Evolutionary conservation across 371 early-diverging fungal species (phyloP).

Genomic region (Rhizopus arrhizus): DNA sequence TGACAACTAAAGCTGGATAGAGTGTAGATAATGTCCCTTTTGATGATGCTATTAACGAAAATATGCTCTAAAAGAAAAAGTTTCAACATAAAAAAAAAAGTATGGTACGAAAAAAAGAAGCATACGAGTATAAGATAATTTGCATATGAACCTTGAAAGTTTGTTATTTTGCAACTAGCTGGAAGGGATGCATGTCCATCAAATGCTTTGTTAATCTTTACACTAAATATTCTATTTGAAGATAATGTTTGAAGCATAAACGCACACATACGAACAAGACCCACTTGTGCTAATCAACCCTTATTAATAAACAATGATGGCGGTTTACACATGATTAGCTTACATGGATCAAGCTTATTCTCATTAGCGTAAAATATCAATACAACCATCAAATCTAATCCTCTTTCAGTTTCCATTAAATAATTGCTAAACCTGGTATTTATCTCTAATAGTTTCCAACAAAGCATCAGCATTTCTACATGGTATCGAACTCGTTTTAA

Average conservation of each 20-base stretch:
- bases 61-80: slow-evolving; percentile 57
- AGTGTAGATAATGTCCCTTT: slow-evolving; percentile 68
- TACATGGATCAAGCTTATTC: slow-evolving; percentile 66
- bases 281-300: slow-evolving; percentile 61
- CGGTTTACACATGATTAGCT: background rate
- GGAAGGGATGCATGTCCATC: slow-evolving; percentile 71
- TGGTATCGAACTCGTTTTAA: slow-evolving; percentile 60
- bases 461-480: slow-evolving; percentile 71
- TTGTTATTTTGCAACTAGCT: slow-evolving; percentile 66
- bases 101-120: too few relatives aligned
- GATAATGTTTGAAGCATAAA: slow-evolving; percentile 84
- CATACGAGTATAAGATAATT: slow-evolving; percentile 78
- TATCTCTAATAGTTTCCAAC: slow-evolving; percentile 73
- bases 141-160: slow-evolving; percentile 79
- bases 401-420: slow-evolving; percentile 74
- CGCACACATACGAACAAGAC: slow-evolving; percentile 77
- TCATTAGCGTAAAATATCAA: slow-evolving; percentile 69
- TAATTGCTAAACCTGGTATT: slow-evolving; percentile 75
- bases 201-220: slow-evolving; percentile 77
- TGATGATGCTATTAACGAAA: slow-evolving; percentile 76
- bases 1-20: slow-evolving; percentile 77
- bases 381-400: slow-evolving; percentile 66
- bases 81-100: too few relatives aligned
- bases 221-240: slow-evolving; percentile 77
- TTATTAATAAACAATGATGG: too few relatives aligned